A percentile compares a stretch with the other conserved stretches of the same genome.
phyloP scores from a whole-genome alignment of 306 rosid species.

The Vicia villosa region DNA sequence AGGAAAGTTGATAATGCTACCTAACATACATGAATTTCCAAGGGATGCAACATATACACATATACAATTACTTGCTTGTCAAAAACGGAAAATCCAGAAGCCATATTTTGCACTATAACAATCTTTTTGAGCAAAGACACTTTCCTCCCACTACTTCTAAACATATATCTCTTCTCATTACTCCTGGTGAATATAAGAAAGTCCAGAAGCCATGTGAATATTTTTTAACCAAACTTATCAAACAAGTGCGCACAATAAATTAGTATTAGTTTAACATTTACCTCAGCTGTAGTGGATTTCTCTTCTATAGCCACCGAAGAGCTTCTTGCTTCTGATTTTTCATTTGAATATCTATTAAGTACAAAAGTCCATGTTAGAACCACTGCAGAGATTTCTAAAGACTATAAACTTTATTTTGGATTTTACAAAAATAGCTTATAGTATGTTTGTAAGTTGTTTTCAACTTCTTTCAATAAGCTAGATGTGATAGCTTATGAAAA shows the following conservation, averaged over 20 bases:
- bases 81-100: too few species aligned
- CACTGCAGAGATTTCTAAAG: conserved; percentile 1
- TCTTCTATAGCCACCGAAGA: conserved; percentile 54
- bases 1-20: conserved; percentile 15
- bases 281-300: conserved; percentile 55
- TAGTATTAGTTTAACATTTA: conserved; percentile 32
- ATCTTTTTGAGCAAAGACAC: conserved; percentile 32
- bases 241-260: conserved; percentile 14
- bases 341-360: conserved; percentile 76
- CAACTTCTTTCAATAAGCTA: background rate
- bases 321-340: conserved; percentile 79
- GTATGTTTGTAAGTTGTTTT: background rate
- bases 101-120: background rate
- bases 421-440: background rate
- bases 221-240: background rate
- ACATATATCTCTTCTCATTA: conserved; percentile 32
- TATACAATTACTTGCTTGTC: background rate
- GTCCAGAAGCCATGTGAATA: background rate
- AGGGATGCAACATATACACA: conserved; percentile 39
- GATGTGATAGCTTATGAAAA: background rate
- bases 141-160: conserved; percentile 34
- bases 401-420: background rate
- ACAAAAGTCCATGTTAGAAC: conserved; percentile 46
- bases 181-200: conserved; percentile 46
- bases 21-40: conserved; percentile 34